phyloP scores from a whole-genome alignment of 768 basidiomycete genomes.

The Naganishia randhawae region DNA sequence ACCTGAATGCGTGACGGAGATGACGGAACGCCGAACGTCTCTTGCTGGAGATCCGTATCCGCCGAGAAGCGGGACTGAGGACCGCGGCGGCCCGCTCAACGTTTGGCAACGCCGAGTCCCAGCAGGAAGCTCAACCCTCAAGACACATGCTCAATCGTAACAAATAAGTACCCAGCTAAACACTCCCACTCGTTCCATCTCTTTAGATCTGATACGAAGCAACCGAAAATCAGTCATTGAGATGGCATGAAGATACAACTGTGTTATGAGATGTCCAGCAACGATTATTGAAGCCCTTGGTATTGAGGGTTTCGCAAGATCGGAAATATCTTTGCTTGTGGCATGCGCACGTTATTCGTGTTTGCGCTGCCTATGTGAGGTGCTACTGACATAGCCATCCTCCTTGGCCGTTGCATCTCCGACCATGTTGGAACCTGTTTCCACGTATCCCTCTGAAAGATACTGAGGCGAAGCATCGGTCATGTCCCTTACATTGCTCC shows the following conservation, averaged over 20 bases:
- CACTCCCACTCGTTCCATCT: no score
- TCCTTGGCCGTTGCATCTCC: not conserved
- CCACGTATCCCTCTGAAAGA: not conserved
- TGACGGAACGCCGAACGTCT: not conserved
- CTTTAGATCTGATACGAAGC: no score
- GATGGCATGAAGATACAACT: no score
- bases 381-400: not conserved
- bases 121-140: no score
- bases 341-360: not conserved
- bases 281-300: no score
- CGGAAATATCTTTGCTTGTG: no score
- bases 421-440: not conserved
- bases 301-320: no score
- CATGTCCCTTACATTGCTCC: not conserved
- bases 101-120: not conserved
- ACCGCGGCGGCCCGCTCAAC: no score
- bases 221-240: no score
- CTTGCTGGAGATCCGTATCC: not conserved
- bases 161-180: no score
- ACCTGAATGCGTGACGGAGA: not conserved
- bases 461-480: not conserved
- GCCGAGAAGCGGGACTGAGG: not conserved
- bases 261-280: no score
- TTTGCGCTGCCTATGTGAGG: not conserved
- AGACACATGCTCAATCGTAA: no score